These are phyloP conservation scores for Zygoascus biomembranicola DNA, from an alignment of 805 yeast genomes.

Conservation along the genomic window DNA sequence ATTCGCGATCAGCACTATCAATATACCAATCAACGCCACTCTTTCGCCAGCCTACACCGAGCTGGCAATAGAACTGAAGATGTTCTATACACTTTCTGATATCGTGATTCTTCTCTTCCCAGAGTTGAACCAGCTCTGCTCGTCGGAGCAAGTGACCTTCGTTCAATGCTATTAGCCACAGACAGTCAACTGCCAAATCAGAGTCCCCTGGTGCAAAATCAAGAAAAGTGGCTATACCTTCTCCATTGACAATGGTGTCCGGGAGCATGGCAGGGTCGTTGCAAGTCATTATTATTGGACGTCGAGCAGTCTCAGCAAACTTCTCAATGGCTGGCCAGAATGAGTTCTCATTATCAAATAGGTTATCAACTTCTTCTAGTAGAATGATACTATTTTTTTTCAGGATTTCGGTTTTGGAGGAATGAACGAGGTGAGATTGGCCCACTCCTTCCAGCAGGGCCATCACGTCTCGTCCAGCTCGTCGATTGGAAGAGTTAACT, in stretches of 20 bases:
- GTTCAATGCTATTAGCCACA: slow-evolving; percentile 26
- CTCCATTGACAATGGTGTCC: slow-evolving; percentile 34
- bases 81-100: slow-evolving; percentile 22
- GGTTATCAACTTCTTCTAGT: slow-evolving; percentile 77
- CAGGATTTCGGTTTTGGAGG: background rate
- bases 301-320: slow-evolving; percentile 48
- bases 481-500: slow-evolving; percentile 61
- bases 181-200: slow-evolving; percentile 19
- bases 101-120: slow-evolving; percentile 19
- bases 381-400: slow-evolving; percentile 55
- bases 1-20: slow-evolving; percentile 13
- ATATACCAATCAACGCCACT: slow-evolving; percentile 28
- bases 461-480: slow-evolving; percentile 65
- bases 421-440: slow-evolving; percentile 72
- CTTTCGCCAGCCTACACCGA: slow-evolving; percentile 26
- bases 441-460: slow-evolving; percentile 65
- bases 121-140: slow-evolving; percentile 14
- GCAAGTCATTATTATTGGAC: slow-evolving; percentile 68
- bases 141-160: slow-evolving; percentile 29
- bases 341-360: slow-evolving; percentile 67
- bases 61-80: slow-evolving; percentile 30
- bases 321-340: slow-evolving; percentile 72
- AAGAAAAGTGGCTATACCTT: slow-evolving; percentile 28
- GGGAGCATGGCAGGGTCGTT: slow-evolving; percentile 13
- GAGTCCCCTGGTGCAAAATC: slow-evolving; percentile 20